Evolutionary conservation across 208 protist genomes (phyloP).

Genomic region (Acanthamoeba castellanii): DNA sequence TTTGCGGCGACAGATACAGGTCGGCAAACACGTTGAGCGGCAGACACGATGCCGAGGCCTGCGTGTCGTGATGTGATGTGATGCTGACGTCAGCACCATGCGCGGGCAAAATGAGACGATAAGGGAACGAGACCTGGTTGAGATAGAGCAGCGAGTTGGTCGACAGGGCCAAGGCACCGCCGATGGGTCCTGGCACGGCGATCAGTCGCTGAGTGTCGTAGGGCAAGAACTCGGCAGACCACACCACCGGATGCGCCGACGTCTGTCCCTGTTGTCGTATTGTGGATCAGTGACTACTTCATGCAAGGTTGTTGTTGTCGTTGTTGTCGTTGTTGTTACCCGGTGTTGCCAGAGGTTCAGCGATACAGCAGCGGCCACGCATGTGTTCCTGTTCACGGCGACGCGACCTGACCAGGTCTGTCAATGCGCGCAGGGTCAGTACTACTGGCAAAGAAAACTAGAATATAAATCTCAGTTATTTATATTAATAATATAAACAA

Average conservation of each 20-base stretch:
- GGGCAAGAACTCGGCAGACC: constrained; percentile 56
- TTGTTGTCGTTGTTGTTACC: not conserved
- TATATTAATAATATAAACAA: not conserved
- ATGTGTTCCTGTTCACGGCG: constrained; percentile 37
- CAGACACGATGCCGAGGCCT: not conserved
- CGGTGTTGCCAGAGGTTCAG: constrained; percentile 63
- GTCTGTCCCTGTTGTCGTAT: not conserved
- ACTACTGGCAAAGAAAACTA: not conserved
- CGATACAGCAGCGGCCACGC: constrained; percentile 26
- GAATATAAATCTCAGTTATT: not conserved
- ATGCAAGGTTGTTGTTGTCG: not conserved
- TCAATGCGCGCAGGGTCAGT: not conserved
- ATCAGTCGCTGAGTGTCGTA: constrained; percentile 27
- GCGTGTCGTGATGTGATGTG: not conserved
- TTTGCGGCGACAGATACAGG: constrained; percentile 6
- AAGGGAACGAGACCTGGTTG: constrained; percentile 6
- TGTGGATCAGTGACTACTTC: not conserved
- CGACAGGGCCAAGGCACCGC: constrained; percentile 50
- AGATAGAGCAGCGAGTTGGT: constrained; percentile 68
- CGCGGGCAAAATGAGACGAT: not conserved
- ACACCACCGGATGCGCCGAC: constrained; percentile 49
- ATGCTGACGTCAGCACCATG: not conserved
- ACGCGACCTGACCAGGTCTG: constrained; percentile 36
- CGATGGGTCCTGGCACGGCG: constrained; percentile 46
- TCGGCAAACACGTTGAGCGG: constrained; percentile 60